Percentiles rank a stretch among this genome's conserved stretches.
These are phyloP conservation scores for Irineochytrium annulatum DNA, from an alignment of 192 early-diverging fungal genomes.

Conservation along the genomic window DNA sequence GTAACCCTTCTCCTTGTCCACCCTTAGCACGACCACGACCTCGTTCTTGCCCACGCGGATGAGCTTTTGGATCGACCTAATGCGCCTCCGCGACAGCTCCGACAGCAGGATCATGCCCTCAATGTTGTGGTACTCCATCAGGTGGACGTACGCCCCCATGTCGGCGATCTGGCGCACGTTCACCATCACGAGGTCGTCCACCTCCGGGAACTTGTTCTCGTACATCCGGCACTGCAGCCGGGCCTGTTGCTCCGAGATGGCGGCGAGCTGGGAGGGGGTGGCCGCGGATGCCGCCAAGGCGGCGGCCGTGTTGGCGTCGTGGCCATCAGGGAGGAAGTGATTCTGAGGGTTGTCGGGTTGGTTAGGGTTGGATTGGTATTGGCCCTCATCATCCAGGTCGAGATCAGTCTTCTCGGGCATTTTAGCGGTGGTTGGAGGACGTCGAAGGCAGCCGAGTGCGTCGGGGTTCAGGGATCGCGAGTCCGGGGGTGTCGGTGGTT, in stretches of 20 bases:
- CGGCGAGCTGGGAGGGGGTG: slow-evolving; percentile 30
- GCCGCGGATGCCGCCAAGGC: too few species aligned
- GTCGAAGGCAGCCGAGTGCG: too few species aligned
- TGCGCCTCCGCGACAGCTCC: slow-evolving; percentile 91
- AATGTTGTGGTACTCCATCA: slow-evolving; percentile 94
- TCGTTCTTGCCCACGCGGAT: slow-evolving; percentile 91
- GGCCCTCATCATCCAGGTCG: too few species aligned
- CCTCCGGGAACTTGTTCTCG: slow-evolving; percentile 87
- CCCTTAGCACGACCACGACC: slow-evolving; percentile 87
- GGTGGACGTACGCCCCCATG: slow-evolving; percentile 92
- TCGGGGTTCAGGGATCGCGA: too few species aligned
- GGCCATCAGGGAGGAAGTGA: too few species aligned
- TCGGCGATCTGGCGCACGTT: slow-evolving; percentile 93
- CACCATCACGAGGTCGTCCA: slow-evolving; percentile 95
- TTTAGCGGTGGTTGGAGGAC: too few species aligned
- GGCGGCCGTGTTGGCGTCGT: too few species aligned
- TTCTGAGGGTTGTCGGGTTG: too few species aligned
- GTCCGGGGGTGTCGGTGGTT: too few species aligned
- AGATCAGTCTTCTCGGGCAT: too few species aligned
- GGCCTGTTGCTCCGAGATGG: slow-evolving; percentile 26
- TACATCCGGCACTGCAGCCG: slow-evolving; percentile 81
- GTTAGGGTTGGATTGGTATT: too few species aligned
- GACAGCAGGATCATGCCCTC: slow-evolving; percentile 96
- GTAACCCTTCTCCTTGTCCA: slow-evolving; percentile 98
- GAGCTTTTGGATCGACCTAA: slow-evolving; percentile 93